Percentiles rank a stretch among this genome's conserved stretches.
Evolutionary conservation across 768 basidiomycete species (phyloP).

Genomic region (Hygrophorus pudorinus): DNA sequence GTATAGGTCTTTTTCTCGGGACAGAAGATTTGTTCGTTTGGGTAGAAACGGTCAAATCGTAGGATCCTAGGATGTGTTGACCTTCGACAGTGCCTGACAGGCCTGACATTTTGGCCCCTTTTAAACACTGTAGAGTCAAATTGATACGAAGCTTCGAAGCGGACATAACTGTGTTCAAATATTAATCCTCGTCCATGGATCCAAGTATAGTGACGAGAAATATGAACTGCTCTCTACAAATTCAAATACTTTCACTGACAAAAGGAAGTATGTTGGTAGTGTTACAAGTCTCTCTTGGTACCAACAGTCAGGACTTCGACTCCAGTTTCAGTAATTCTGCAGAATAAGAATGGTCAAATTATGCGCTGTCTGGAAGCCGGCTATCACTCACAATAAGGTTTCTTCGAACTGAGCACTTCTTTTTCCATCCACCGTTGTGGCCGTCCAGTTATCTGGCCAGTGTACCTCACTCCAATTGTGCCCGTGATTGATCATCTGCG

Average conservation of each 20-base stretch:
- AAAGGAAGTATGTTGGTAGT: background rate
- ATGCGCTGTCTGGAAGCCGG: background rate
- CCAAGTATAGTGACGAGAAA: no score
- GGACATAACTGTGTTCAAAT: no score
- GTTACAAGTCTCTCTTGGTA: slow-evolving; percentile 4
- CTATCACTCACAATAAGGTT: slow-evolving; percentile 72
- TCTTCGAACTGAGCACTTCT: slow-evolving; percentile 96
- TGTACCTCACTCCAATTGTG: slow-evolving; percentile 66
- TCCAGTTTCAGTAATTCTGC: slow-evolving; percentile 84
- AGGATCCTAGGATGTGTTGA: no score
- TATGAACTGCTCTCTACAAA: no score
- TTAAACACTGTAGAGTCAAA: no score
- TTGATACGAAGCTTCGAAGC: no score
- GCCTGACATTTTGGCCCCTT: no score
- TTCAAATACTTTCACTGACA: no score
- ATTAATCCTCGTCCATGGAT: no score
- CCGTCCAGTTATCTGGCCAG: slow-evolving; percentile 97
- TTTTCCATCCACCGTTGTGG: slow-evolving; percentile 85
- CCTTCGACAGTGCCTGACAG: no score
- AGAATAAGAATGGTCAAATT: slow-evolving; percentile 3
- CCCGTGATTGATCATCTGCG: slow-evolving; percentile 89
- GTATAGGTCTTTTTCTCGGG: background rate
- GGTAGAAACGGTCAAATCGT: no score
- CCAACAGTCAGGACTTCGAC: slow-evolving; percentile 78
- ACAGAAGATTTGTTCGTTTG: no score